Conservation (phyloP, 2,329 filamentous ascomycete genomes). For the Aciculosporium take region DNA sequence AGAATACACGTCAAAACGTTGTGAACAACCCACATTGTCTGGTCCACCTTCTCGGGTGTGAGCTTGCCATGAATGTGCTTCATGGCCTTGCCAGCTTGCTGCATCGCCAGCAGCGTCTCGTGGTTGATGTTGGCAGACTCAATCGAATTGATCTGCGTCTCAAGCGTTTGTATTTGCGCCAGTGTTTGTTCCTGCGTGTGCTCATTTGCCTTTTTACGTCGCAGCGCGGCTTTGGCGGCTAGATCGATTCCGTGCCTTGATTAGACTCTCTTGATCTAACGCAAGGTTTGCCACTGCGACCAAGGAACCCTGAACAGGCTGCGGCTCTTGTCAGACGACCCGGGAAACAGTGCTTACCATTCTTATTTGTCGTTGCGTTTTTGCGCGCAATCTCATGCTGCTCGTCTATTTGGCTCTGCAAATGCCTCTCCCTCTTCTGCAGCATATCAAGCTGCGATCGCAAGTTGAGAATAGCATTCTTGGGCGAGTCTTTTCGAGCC, state of each 20-base stretch:
- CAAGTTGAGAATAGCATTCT: slow-evolving; percentile 86
- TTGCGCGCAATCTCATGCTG: slow-evolving; percentile 82
- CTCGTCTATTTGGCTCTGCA: slow-evolving; percentile 85
- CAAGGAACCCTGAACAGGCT: background rate
- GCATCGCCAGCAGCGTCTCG: slow-evolving; percentile 88
- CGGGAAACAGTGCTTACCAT: slow-evolving; percentile 42
- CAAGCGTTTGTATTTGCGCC: slow-evolving; percentile 79
- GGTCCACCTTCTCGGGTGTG: slow-evolving; percentile 86
- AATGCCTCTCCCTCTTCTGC: slow-evolving; percentile 85
- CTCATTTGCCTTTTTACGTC: slow-evolving; percentile 90
- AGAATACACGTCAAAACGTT: background rate
- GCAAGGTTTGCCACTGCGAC: slow-evolving; percentile 8
- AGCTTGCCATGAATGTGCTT: slow-evolving; percentile 81
- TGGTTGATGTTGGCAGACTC: slow-evolving; percentile 98
- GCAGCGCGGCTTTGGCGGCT: slow-evolving; percentile 83
- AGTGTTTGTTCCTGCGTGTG: slow-evolving; percentile 82
- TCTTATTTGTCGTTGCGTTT: slow-evolving; percentile 76
- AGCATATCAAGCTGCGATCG: slow-evolving; percentile 91
- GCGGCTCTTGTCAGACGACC: background rate
- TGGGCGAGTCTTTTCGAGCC: slow-evolving; percentile 84
- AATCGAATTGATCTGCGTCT: slow-evolving; percentile 92
- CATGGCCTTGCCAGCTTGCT: slow-evolving; percentile 82
- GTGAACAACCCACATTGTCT: slow-evolving; percentile 62
- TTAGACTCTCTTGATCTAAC: slow-evolving; percentile 11
- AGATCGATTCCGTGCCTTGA: slow-evolving; percentile 3